Evolutionary conservation across 495 filamentous ascomycete genomes (phyloP).

Genomic region (Penicillium daleae): DNA sequence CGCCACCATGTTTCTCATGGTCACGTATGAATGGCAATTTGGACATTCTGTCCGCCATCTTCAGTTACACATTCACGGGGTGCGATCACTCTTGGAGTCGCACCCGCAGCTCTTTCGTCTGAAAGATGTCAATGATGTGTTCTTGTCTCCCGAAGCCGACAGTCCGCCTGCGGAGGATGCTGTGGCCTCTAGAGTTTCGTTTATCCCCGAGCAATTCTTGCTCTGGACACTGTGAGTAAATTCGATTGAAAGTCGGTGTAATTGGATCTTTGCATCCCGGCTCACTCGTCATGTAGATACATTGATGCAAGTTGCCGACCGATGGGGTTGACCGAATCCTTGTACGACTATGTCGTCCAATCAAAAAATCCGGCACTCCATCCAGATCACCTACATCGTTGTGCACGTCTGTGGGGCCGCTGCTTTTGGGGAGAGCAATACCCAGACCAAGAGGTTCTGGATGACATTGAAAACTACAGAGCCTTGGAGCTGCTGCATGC

Average conservation of each 20-base stretch:
- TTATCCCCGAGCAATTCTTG: conserved; percentile 46
- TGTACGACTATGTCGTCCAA: conserved; percentile 43
- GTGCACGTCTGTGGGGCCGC: conserved; percentile 47
- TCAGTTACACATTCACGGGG: conserved; percentile 46
- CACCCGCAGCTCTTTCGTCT: conserved; percentile 44
- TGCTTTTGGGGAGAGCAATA: conserved; percentile 52
- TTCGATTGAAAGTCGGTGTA: neutral
- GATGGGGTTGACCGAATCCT: conserved; percentile 41
- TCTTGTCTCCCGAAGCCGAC: conserved; percentile 30
- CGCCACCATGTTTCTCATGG: conserved; percentile 48
- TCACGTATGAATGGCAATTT: conserved; percentile 49
- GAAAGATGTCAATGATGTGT: conserved; percentile 41
- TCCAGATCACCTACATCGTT: conserved; percentile 44
- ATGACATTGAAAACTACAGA: conserved; percentile 55
- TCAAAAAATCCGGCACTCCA: conserved; percentile 43
- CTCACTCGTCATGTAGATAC: conserved; percentile 30
- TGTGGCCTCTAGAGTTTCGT: conserved; percentile 33
- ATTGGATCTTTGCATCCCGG: neutral
- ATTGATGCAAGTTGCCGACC: conserved; percentile 42
- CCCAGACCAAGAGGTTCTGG: conserved; percentile 48
- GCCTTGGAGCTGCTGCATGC: conserved; percentile 44
- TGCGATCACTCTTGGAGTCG: conserved; percentile 44
- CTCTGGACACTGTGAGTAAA: conserved; percentile 44
- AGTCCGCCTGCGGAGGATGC: conserved; percentile 16
- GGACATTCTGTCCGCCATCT: conserved; percentile 46